A percentile compares a stretch with the other conserved stretches of the same genome.
Conservation (phyloP, 495 filamentous ascomycete genomes). For the Penicillium nucicola region DNA sequence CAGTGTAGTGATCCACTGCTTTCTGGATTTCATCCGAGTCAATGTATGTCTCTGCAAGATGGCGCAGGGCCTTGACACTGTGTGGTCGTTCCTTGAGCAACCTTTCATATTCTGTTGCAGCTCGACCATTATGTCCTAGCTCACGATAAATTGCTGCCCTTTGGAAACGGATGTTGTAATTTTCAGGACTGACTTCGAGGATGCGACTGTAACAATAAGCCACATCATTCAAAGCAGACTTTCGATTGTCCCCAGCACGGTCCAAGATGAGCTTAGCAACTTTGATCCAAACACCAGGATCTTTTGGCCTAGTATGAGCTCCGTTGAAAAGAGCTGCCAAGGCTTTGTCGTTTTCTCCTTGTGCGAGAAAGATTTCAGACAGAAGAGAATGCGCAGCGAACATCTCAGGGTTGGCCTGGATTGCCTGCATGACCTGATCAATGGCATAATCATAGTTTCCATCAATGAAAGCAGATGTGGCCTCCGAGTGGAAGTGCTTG, state of each 20-base stretch:
- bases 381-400: slow-evolving; percentile 73
- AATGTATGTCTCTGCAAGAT: slow-evolving; percentile 63
- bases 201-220: slow-evolving; percentile 69
- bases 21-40: slow-evolving; percentile 53
- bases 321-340: slow-evolving; percentile 66
- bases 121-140: slow-evolving; percentile 52
- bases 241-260: slow-evolving; percentile 51
- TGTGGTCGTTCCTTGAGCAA: slow-evolving; percentile 58
- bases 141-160: slow-evolving; percentile 59
- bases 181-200: slow-evolving; percentile 56
- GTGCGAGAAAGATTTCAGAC: slow-evolving; percentile 66
- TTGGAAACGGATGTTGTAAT: slow-evolving; percentile 57
- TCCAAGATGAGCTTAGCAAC: slow-evolving; percentile 66
- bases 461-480: slow-evolving; percentile 66
- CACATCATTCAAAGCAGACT: slow-evolving; percentile 51
- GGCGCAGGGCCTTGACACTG: slow-evolving; percentile 58
- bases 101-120: slow-evolving; percentile 59
- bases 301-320: slow-evolving; percentile 66
- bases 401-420: slow-evolving; percentile 81
- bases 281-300: slow-evolving; percentile 64
- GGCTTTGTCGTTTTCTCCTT: slow-evolving; percentile 65
- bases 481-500: slow-evolving; percentile 65
- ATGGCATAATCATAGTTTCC: slow-evolving; percentile 62
- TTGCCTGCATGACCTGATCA: slow-evolving; percentile 60
- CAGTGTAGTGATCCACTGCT: slow-evolving; percentile 59